phyloP scores from a whole-genome alignment of 495 filamentous ascomycete species.

The Neurospora sp. region DNA sequence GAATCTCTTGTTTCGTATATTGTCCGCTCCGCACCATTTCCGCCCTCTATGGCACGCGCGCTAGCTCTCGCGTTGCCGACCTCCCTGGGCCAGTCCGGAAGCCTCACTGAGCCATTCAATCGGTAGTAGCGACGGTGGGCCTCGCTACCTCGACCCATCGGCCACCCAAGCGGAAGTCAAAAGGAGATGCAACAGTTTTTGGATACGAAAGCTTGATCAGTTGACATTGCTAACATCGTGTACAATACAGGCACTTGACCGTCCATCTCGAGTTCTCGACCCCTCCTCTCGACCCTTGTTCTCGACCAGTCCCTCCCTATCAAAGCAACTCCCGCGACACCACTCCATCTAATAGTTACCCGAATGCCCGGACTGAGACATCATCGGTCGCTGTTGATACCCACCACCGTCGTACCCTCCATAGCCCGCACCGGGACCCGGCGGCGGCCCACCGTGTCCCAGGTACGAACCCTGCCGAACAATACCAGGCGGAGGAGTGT shows the following conservation, averaged over 20 bases:
- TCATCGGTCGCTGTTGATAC: not conserved
- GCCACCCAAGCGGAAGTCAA: not conserved
- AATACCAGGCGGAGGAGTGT: not conserved
- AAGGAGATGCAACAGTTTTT: not conserved
- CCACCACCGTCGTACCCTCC: not conserved
- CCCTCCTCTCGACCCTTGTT: not conserved
- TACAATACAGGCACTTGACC: not conserved
- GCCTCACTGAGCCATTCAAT: conserved; percentile 8
- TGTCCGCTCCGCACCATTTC: no score
- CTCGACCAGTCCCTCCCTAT: not conserved
- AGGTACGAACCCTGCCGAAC: not conserved
- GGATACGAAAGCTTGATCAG: not conserved
- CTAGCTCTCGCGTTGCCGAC: not conserved
- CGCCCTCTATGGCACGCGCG: no score
- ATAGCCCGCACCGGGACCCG: not conserved
- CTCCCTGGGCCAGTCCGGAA: no score
- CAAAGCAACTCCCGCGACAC: no score
- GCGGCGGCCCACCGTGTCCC: not conserved
- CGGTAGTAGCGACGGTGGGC: conserved; percentile 30
- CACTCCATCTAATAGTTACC: not conserved
- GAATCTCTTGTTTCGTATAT: no score
- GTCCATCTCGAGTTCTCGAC: not conserved
- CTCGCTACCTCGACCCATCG: not conserved
- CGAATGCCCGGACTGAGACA: not conserved
- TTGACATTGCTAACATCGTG: not conserved